Percentiles rank a stretch among this genome's conserved stretches.
Conservation (phyloP, 768 basidiomycete genomes). For the Cystofilobasidium bisporidii region DNA sequence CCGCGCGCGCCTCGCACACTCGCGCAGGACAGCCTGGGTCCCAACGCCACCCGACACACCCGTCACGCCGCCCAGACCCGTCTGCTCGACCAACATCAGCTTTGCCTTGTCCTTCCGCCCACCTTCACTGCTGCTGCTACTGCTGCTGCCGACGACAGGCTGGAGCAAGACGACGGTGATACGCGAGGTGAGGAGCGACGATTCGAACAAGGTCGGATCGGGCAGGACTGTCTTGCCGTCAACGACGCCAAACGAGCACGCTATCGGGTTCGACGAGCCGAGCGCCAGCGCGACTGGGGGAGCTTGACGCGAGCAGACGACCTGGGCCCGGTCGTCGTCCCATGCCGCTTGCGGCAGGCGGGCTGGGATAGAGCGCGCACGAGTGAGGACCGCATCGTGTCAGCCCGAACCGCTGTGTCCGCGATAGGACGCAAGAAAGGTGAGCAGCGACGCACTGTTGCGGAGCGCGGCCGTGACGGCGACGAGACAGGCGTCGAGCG, state of each 20-base stretch:
- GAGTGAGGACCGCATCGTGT: background rate
- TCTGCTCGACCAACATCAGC: slow-evolving; percentile 21
- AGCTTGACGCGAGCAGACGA: slow-evolving; percentile 46
- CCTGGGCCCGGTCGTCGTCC: slow-evolving; percentile 56
- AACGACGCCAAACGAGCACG: background rate
- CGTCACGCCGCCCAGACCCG: slow-evolving; percentile 16
- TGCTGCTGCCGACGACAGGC: background rate
- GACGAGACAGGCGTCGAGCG: slow-evolving; percentile 76
- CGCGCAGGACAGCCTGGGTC: slow-evolving; percentile 2
- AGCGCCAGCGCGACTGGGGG: slow-evolving; percentile 5
- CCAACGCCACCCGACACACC: background rate
- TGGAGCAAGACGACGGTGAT: slow-evolving; percentile 22
- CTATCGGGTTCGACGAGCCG: background rate
- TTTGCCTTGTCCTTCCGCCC: background rate
- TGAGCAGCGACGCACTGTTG: slow-evolving; percentile 54
- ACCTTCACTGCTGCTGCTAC: no score
- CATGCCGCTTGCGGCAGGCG: slow-evolving; percentile 61
- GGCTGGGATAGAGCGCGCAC: slow-evolving; percentile 44
- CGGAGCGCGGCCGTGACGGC: slow-evolving; percentile 77
- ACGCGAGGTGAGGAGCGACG: slow-evolving; percentile 6
- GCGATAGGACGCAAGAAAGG: background rate
- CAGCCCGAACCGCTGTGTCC: no score
- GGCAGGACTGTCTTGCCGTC: slow-evolving; percentile 21
- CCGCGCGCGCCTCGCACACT: background rate
- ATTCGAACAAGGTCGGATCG: slow-evolving; percentile 26